Conservation (phyloP, 75 land plant genomes). For the Picea sitchensis region DNA sequence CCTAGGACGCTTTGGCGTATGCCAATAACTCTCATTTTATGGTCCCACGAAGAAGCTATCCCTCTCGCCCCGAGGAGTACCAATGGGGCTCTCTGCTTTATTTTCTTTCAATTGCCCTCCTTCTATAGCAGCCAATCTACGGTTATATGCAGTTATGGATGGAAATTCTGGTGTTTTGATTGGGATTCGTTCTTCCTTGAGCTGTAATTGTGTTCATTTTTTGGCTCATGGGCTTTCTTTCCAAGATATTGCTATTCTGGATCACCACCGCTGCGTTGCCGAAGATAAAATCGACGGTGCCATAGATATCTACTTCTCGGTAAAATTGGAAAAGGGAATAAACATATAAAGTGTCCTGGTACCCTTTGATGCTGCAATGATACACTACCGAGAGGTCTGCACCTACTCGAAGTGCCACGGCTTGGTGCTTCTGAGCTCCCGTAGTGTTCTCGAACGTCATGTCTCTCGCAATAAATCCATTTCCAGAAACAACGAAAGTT, state of each 20-base stretch:
- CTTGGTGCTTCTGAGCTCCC: conserved; percentile 32
- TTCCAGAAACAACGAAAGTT: neutral
- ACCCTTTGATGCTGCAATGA: conserved; percentile 26
- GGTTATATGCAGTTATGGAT: no score
- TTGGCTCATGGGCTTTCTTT: neutral
- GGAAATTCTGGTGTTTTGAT: neutral
- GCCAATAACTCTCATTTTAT: conserved; percentile 20
- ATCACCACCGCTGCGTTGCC: conserved; percentile 14
- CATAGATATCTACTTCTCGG: conserved; percentile 5
- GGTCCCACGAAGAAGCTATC: conserved; percentile 8
- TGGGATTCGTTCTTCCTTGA: conserved; percentile 15
- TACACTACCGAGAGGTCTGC: conserved; percentile 26
- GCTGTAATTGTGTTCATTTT: conserved; percentile 15
- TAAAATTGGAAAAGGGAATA: conserved; percentile 12
- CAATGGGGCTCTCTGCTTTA: neutral
- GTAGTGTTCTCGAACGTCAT: conserved; percentile 6
- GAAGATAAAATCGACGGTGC: conserved; percentile 17
- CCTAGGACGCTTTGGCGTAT: conserved; percentile 35
- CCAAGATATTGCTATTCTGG: conserved; percentile 7
- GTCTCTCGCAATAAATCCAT: conserved; percentile 17
- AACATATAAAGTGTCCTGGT: conserved; percentile 22
- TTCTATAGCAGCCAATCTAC: no score
- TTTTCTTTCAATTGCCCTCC: neutral
- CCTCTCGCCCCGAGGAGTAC: conserved; percentile 15
- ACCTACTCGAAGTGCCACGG: conserved; percentile 29